Evolutionary conservation across 441 rosid genomes (phyloP).

Genomic region (Croton setiger): DNA sequence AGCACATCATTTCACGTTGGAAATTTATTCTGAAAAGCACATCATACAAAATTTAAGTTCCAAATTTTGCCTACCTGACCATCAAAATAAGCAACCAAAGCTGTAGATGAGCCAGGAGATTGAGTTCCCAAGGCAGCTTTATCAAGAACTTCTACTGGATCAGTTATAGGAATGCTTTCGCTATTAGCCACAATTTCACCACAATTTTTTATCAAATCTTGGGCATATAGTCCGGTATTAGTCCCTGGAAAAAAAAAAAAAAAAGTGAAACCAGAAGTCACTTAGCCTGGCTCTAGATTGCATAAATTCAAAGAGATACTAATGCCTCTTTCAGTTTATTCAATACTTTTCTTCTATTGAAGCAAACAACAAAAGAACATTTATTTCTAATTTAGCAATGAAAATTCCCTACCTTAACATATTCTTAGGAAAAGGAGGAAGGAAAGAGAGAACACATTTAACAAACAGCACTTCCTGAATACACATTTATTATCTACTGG

Average conservation of each 20-base stretch:
- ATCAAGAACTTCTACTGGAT: conserved; percentile 52
- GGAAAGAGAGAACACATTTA: not conserved
- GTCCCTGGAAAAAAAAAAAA: conserved; percentile 37
- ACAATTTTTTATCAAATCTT: conserved; percentile 57
- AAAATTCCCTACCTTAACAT: not conserved
- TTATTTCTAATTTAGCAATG: not conserved
- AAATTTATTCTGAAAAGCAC: too few relatives aligned
- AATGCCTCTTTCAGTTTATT: not conserved
- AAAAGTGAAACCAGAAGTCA: conserved; percentile 18
- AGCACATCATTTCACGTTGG: not conserved
- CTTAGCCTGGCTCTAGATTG: conserved; percentile 1
- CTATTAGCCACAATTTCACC: conserved; percentile 40
- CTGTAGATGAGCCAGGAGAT: conserved; percentile 63
- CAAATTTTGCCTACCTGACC: conserved; percentile 44
- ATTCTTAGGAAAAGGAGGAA: not conserved
- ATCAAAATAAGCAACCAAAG: conserved; percentile 62
- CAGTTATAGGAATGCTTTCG: conserved; percentile 29
- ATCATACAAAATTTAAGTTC: conserved; percentile 4
- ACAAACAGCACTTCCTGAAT: not conserved
- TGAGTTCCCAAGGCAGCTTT: conserved; percentile 52
- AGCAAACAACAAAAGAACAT: not conserved
- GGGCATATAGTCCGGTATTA: conserved; percentile 44
- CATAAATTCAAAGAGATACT: conserved; percentile 1
- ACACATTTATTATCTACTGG: not conserved
- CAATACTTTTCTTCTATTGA: not conserved